These are phyloP conservation scores for Quercus ilex DNA, from an alignment of 306 rosid genomes.

Conservation along the genomic window DNA sequence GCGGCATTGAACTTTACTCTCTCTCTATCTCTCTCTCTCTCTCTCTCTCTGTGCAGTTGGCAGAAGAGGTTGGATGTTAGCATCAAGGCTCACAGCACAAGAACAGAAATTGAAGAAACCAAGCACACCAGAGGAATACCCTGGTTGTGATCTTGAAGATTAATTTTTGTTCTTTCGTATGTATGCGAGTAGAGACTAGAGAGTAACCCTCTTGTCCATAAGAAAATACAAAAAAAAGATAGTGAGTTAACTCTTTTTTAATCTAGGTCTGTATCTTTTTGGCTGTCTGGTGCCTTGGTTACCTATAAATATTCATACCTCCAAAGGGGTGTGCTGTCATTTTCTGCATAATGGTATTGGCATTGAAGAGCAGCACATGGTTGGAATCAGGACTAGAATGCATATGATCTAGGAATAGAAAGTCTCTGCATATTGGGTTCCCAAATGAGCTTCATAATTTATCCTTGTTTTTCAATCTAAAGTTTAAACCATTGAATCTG, in stretches of 20 bases:
- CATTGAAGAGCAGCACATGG: not conserved
- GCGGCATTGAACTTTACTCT: not conserved
- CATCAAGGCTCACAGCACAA: constrained; percentile 10
- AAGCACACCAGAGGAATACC: not conserved
- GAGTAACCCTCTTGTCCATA: too few relatives aligned
- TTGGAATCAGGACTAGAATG: not conserved
- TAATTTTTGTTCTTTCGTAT: too few relatives aligned
- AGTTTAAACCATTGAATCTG: not conserved
- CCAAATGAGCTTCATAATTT: too few relatives aligned
- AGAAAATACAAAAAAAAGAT: not conserved
- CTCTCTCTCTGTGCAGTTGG: constrained; percentile 8
- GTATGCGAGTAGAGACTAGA: too few relatives aligned
- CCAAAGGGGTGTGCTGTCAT: not conserved
- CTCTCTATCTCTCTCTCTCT: constrained; percentile 16
- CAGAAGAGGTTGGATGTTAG: constrained; percentile 23
- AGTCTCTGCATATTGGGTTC: not conserved
- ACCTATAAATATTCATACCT: not conserved
- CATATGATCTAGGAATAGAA: too few relatives aligned
- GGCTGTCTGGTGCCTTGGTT: not conserved
- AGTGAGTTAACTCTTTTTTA: not conserved
- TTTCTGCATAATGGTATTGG: not conserved
- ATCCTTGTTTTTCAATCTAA: too few relatives aligned
- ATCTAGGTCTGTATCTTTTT: not conserved
- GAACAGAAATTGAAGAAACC: not conserved
- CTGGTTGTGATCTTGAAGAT: not conserved